Conservation (phyloP, 768 basidiomycete species). For the Pleurotus tuber-regium region DNA sequence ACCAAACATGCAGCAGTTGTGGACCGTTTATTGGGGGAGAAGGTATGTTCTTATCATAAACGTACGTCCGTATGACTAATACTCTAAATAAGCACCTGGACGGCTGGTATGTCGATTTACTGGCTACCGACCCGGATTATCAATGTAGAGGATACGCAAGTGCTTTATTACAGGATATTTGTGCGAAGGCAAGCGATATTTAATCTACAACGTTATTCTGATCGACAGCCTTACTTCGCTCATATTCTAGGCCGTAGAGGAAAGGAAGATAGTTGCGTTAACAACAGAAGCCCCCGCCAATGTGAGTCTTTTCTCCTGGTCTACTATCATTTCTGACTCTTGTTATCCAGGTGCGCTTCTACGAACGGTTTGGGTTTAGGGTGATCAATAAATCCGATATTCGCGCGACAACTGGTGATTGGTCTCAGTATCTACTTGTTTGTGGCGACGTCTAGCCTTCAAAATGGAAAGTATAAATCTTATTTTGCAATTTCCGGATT, state of each 20-base stretch:
- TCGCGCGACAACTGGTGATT: not conserved
- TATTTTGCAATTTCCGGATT: too few relatives aligned
- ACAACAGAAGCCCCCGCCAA: not conserved
- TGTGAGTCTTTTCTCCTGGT: not conserved
- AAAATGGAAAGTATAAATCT: too few relatives aligned
- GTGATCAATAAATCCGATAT: not conserved
- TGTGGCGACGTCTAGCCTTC: too few relatives aligned
- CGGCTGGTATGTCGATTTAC: not conserved
- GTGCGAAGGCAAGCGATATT: not conserved
- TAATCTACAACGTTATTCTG: not conserved
- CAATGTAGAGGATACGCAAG: not conserved
- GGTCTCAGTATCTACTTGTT: not conserved
- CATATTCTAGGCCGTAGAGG: not conserved
- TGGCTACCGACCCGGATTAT: not conserved
- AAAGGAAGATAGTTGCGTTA: not conserved
- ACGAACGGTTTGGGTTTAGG: not conserved
- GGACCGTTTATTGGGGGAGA: not conserved
- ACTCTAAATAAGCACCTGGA: not conserved
- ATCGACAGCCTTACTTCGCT: not conserved
- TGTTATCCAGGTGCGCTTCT: not conserved
- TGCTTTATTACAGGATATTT: not conserved
- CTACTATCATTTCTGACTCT: not conserved
- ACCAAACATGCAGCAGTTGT: not conserved
- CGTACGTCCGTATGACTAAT: too few relatives aligned
- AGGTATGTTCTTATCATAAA: too few relatives aligned